These are phyloP conservation scores for Penicillium macrosclerotiorum DNA, from an alignment of 495 filamentous ascomycete species.

Conservation along the genomic window DNA sequence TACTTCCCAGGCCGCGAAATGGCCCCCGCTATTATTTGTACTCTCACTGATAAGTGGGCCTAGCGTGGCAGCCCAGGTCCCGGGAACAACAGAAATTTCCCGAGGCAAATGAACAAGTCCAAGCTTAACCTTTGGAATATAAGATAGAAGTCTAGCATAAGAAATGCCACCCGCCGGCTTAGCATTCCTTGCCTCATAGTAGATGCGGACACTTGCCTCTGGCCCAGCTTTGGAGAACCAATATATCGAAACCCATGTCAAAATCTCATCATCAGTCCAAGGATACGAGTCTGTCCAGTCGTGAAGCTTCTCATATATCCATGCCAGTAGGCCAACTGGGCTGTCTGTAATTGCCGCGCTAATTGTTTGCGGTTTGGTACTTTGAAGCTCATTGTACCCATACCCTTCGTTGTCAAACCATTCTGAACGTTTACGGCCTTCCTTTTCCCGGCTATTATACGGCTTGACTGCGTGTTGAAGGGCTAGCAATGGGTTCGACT, in stretches of 20 bases:
- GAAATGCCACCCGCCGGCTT: conserved; percentile 2
- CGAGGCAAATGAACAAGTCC: conserved; percentile 52
- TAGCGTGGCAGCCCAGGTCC: conserved; percentile 46
- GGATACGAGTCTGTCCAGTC: conserved; percentile 65
- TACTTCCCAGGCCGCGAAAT: conserved; percentile 61
- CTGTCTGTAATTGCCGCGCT: conserved; percentile 56
- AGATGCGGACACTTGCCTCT: conserved; percentile 55
- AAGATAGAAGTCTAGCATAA: conserved; percentile 12
- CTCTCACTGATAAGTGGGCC: conserved; percentile 56
- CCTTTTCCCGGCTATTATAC: conserved; percentile 31
- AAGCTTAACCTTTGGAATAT: conserved; percentile 44
- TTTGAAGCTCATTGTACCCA: conserved; percentile 56
- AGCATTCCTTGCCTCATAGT: conserved; percentile 53
- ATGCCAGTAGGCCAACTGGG: conserved; percentile 60
- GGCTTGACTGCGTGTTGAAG: conserved; percentile 23
- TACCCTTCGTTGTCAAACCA: conserved; percentile 53
- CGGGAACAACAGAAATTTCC: conserved; percentile 52
- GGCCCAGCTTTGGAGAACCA: conserved; percentile 57
- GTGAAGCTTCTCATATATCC: conserved; percentile 70
- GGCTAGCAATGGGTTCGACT: conserved; percentile 16
- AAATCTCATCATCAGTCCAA: conserved; percentile 66
- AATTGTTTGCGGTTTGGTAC: conserved; percentile 64
- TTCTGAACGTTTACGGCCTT: conserved; percentile 42
- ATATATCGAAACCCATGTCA: conserved; percentile 66
- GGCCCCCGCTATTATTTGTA: conserved; percentile 54